These are phyloP conservation scores for Leishmania guyanensis DNA, from an alignment of 208 protist genomes.

Conservation along the genomic window DNA sequence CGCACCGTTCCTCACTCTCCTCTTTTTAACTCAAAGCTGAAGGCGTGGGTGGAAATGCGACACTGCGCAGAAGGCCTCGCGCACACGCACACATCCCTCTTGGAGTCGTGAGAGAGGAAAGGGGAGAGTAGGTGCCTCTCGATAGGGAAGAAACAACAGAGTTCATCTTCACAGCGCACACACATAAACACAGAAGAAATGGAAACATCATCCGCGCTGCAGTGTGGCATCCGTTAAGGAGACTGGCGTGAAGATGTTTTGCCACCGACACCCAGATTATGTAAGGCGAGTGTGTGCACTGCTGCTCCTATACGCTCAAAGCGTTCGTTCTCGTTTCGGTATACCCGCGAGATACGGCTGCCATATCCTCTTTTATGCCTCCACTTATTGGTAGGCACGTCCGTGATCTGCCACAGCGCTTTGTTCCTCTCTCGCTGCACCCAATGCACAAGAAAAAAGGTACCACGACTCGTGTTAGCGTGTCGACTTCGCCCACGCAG, in stretches of 20 bases:
- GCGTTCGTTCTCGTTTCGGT: not conserved
- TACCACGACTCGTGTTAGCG: not conserved
- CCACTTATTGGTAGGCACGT: not conserved
- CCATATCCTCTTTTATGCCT: not conserved
- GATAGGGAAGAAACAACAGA: too few relatives aligned
- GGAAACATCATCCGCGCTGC: not conserved
- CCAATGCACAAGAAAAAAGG: not conserved
- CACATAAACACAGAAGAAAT: not conserved
- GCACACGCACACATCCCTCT: not conserved
- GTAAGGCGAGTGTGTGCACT: not conserved
- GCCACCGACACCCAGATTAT: not conserved
- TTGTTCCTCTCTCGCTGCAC: not conserved
- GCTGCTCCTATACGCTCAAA: not conserved
- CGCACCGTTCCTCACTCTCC: not conserved
- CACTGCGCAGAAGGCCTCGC: not conserved
- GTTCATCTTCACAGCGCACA: not conserved
- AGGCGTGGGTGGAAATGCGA: not conserved
- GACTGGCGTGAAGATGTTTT: not conserved
- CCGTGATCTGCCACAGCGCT: too few relatives aligned
- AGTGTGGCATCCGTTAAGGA: not conserved
- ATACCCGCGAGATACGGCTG: not conserved
- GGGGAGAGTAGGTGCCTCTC: not conserved
- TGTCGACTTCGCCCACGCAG: not conserved
- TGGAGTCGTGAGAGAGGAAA: not conserved
- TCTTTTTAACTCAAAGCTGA: not conserved